Conservation (phyloP, 2,329 filamentous ascomycete genomes). For the Pleurostoma richardsiae region DNA sequence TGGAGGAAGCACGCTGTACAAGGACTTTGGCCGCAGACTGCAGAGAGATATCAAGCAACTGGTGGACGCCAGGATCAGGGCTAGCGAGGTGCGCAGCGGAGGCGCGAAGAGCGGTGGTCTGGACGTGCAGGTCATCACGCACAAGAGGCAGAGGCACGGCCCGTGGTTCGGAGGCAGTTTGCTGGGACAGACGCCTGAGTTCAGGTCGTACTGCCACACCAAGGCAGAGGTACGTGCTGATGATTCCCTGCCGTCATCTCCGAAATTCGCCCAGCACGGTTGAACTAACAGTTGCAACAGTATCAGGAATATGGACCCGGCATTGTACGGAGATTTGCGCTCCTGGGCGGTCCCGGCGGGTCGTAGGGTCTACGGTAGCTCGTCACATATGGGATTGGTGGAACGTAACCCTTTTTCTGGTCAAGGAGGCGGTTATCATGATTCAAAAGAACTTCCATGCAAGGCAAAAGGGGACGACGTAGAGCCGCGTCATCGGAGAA, state of each 20-base stretch:
- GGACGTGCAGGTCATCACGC: slow-evolving; percentile 94
- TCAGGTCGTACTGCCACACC: slow-evolving; percentile 97
- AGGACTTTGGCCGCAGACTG: slow-evolving; percentile 92
- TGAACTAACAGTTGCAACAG: slow-evolving; percentile 32
- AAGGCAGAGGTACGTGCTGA: slow-evolving; percentile 59
- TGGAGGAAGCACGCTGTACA: slow-evolving; percentile 95
- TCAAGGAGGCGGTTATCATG: too few species aligned
- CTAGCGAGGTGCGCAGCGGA: slow-evolving; percentile 86
- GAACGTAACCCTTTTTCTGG: too few species aligned
- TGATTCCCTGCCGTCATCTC: too few species aligned
- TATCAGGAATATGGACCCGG: slow-evolving; percentile 96
- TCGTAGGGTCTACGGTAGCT: slow-evolving; percentile 39
- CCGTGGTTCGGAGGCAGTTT: slow-evolving; percentile 98
- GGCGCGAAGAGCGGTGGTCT: slow-evolving; percentile 90
- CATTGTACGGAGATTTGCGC: slow-evolving; percentile 90
- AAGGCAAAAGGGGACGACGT: too few species aligned
- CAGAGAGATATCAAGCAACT: slow-evolving; percentile 96
- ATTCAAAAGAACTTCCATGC: too few species aligned
- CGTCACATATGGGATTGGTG: too few species aligned
- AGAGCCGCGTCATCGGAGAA: too few species aligned
- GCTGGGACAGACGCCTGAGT: slow-evolving; percentile 95
- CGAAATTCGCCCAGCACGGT: neutral
- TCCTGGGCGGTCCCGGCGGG: slow-evolving; percentile 86
- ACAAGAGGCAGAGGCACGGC: slow-evolving; percentile 95
- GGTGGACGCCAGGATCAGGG: slow-evolving; percentile 87